Base-by-base conservation (phyloP, 2,329 filamentous ascomycete species). In the Fusarium nisikadoi region DNA sequence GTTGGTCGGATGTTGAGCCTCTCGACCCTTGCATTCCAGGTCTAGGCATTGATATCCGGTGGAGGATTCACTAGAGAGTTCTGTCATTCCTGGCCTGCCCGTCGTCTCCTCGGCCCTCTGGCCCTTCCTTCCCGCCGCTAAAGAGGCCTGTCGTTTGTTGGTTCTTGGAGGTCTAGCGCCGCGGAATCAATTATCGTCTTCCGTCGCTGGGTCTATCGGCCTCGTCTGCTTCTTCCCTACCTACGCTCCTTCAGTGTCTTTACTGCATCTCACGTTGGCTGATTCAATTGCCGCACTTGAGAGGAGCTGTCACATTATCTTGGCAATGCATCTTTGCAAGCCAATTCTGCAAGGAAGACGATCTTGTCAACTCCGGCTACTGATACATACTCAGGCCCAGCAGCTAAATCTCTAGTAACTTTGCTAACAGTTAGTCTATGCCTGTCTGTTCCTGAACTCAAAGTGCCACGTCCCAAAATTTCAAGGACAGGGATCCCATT, bases 101-200 rank as follows among this genome's bases (percentile, higher is more conserved):
- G 69, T 57, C 66, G 62, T 43, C 58, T 50, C 45, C 45, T 72
- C 57, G 66, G 70, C 43, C 65, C 70, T 72, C 61, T 65, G 50
- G 38, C 41, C 68, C 70, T 62, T 62, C 56, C 70, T 60, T 72
- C 70, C 70, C 70, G 70, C 70, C 66, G 70, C 70, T 71, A 73
- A 71, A 29, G 42, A 49, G 69, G 65, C 61, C 65, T 72, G 70
- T 71, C 70, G 70, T 50, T 68, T 62, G 38, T 55, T 57, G 54
- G 56, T 62, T 57, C 38, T 33, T 66, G 39, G 54, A 62, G 36
- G 41, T 60, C 50, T 72, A 73, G 71, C 70, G 67, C 71, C 71
- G 70, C 70, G 70, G 71, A 73, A 71, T 59, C 41, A 41, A 25
- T 56, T 68, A 20, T 57, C 33, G 52, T 58, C 36, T 71, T 71